Evolutionary conservation across 2,329 filamentous ascomycete species (phyloP), one percentile per base, ranked within the genome.

Genomic region (Tolypocladium album): DNA sequence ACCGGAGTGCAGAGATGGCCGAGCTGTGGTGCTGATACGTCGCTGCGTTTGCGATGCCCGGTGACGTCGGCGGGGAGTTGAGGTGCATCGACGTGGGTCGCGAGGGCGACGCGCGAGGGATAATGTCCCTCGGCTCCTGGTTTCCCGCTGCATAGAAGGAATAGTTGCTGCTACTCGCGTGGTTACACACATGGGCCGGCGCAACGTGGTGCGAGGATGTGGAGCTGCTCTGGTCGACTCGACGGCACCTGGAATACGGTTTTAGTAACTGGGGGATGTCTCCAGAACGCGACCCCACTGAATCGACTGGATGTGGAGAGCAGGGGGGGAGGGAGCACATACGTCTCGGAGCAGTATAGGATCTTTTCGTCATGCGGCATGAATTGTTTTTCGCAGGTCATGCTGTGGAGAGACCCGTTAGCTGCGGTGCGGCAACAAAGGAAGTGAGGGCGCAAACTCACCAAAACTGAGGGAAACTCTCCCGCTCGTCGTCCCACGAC

Each of bases 381-480:
- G 69, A 87, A 87, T 72, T 87, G 83, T 73, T 86, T 87, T 70
- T 87, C 84, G 71, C 84, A 87, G 12, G 79, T 82, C 84, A 86
- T 87, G 72, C 84, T 87, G 66, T 61, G 60, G 40, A 59, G 61
- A 53, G 43, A 24, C 60, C 59, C 13, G 36, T 61, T 27, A 62
- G 58, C 45, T 52, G 47, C 17, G 17, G n/a, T 13, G 1, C 27
- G 17, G 24, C 24, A 34, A n/a, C 17, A 56, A 34, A 56, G n/a
- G 31, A 63, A 52, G 61, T 57, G 59, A 52, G 60, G 59, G 59
- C 9, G 59, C 64, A 60, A 24, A 80, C 82, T 61, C 79, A 87
- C 84, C 84, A 87, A 68, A 78, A 87, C 69, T 86, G 83, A 27
- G 84, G 84, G 63, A 87, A 87, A 71, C 80, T 84, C 67, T 87